phyloP scores from a whole-genome alignment of 371 early-diverging fungal species.

The Mucor sp. region DNA sequence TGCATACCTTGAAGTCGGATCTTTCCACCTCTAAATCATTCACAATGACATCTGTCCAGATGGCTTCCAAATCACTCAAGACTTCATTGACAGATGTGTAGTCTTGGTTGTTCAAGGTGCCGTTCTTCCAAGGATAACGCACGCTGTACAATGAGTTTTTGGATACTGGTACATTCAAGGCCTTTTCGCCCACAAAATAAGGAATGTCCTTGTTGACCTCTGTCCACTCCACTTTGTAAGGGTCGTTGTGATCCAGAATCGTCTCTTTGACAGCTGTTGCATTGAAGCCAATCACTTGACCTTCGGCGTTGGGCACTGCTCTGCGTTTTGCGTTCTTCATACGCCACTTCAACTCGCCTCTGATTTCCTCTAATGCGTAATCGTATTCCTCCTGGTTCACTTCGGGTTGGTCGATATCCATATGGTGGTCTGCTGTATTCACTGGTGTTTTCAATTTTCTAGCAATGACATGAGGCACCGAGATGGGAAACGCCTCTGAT shows the following conservation, averaged over 20 bases:
- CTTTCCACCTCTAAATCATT: constrained; percentile 72
- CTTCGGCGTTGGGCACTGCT: constrained; percentile 72
- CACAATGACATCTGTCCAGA: constrained; percentile 75
- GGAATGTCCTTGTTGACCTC: constrained; percentile 41
- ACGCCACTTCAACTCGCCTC: constrained; percentile 67
- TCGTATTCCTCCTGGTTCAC: constrained; percentile 25
- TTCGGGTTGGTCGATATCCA: background rate
- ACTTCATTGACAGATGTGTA: constrained; percentile 68
- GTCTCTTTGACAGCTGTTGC: constrained; percentile 61
- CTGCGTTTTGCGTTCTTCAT: constrained; percentile 83
- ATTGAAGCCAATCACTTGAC: constrained; percentile 77
- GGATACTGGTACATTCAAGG: constrained; percentile 42
- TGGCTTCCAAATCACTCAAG: constrained; percentile 74
- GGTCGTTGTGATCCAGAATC: constrained; percentile 89
- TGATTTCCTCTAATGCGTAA: constrained; percentile 50
- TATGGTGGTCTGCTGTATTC: background rate
- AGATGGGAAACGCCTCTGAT: constrained; percentile 78
- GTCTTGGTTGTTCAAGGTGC: constrained; percentile 74
- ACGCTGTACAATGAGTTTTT: constrained; percentile 41
- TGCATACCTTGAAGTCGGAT: constrained; percentile 55
- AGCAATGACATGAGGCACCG: constrained; percentile 82
- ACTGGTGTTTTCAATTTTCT: constrained; percentile 42
- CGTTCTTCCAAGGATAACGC: constrained; percentile 72
- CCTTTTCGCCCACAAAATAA: constrained; percentile 67
- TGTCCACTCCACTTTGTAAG: constrained; percentile 88